Conservation (phyloP, 139 green algal genomes). For the Chara braunii region DNA sequence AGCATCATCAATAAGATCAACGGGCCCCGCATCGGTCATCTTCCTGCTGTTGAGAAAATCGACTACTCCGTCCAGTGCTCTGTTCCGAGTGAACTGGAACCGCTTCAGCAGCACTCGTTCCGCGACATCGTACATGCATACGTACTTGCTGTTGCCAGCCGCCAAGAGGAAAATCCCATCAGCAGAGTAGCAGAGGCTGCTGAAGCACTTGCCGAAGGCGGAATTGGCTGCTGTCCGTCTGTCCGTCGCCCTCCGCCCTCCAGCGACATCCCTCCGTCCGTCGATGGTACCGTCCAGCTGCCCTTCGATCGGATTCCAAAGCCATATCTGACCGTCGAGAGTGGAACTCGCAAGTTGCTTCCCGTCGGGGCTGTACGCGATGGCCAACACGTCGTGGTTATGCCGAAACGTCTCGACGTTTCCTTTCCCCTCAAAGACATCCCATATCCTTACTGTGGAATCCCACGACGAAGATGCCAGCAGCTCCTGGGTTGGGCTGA, state of each 20-base stretch:
- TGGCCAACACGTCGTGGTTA: conserved; percentile 80
- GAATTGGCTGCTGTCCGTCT: conserved; percentile 30
- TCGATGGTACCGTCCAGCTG: conserved; percentile 58
- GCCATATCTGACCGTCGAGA: conserved; percentile 82
- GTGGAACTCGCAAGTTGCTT: conserved; percentile 76
- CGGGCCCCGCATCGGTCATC: conserved; percentile 84
- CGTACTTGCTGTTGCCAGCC: conserved; percentile 61
- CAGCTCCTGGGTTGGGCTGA: conserved; percentile 56
- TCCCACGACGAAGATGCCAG: conserved; percentile 73
- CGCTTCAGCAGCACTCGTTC: conserved; percentile 81
- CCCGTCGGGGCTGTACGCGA: conserved; percentile 78
- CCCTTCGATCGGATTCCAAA: conserved; percentile 84
- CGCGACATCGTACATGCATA: conserved; percentile 91
- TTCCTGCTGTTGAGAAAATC: conserved; percentile 81
- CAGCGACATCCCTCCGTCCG: conserved; percentile 77
- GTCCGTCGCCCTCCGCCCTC: conserved; percentile 63
- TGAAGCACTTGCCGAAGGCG: conserved; percentile 59
- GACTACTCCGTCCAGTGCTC: conserved; percentile 80
- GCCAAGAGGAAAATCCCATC: conserved; percentile 82
- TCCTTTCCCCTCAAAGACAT: conserved; percentile 69
- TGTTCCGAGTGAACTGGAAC: conserved; percentile 73
- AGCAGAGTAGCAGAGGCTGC: conserved; percentile 73
- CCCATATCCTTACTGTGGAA: conserved; percentile 74
- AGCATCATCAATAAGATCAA: conserved; percentile 67
- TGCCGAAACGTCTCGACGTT: conserved; percentile 73